These are phyloP conservation scores for Fusarium verticillioides DNA, from an alignment of 2,329 filamentous ascomycete species.

Conservation along the genomic window DNA sequence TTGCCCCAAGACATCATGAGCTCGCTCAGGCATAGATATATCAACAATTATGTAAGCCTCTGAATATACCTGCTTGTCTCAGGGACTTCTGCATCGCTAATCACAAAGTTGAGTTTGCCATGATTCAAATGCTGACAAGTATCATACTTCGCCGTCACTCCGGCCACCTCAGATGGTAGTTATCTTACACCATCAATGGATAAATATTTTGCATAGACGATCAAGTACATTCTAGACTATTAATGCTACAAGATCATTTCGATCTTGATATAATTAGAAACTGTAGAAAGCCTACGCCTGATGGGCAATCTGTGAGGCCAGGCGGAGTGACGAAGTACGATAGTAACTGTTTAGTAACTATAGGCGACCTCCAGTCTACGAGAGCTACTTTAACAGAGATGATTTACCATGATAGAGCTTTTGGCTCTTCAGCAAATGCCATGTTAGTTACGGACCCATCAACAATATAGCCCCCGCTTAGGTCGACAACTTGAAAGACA, in stretches of 20 bases:
- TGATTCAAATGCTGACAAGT: neutral
- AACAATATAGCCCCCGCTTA: neutral
- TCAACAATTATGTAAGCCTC: neutral
- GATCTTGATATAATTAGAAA: accelerated
- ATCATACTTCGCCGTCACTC: neutral
- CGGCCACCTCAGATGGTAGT: neutral
- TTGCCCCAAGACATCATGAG: neutral
- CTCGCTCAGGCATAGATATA: neutral
- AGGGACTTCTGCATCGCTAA: neutral
- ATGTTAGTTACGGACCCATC: too few relatives aligned
- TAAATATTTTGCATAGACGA: neutral
- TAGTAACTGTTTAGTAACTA: too few relatives aligned
- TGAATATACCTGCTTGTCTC: neutral
- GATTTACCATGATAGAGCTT: neutral
- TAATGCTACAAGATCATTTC: accelerated
- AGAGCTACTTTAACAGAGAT: neutral
- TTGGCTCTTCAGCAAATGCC: neutral
- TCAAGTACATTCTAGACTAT: neutral
- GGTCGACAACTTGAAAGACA: neutral
- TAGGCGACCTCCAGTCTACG: neutral
- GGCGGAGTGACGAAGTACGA: neutral
- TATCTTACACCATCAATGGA: neutral
- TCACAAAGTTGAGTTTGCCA: neutral
- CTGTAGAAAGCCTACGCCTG: neutral
- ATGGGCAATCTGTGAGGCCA: neutral